These are phyloP conservation scores for Neurospora sublineolata DNA, from an alignment of 495 filamentous ascomycete species.

Conservation along the genomic window DNA sequence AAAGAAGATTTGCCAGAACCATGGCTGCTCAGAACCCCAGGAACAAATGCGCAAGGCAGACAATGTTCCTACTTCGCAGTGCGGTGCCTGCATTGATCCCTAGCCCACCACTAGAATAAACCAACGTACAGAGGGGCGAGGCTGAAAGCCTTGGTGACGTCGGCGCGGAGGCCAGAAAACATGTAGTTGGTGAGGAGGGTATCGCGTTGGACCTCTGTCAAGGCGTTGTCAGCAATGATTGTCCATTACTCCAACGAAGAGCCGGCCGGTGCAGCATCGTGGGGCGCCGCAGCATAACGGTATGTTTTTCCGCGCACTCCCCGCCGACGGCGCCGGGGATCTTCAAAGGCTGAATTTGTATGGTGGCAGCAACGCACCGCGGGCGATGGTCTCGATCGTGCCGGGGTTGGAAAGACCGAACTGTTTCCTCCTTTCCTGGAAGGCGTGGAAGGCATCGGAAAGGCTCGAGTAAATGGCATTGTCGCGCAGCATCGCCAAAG, in stretches of 20 bases:
- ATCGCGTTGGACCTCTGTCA: slow-evolving; percentile 77
- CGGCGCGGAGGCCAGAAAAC: slow-evolving; percentile 89
- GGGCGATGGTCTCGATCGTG: slow-evolving; percentile 77
- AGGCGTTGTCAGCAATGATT: slow-evolving; percentile 5
- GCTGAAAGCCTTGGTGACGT: slow-evolving; percentile 90
- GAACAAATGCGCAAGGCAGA: background rate
- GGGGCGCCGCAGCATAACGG: background rate
- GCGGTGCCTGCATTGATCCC: background rate
- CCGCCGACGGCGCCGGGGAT: background rate
- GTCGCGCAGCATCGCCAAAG: slow-evolving; percentile 55
- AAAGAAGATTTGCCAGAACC: background rate
- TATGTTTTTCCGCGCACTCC: background rate
- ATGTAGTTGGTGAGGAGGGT: slow-evolving; percentile 89
- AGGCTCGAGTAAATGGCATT: slow-evolving; percentile 61
- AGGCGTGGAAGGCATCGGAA: slow-evolving; percentile 67
- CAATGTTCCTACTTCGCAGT: background rate
- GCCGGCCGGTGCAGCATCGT: background rate
- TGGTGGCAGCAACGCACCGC: slow-evolving; percentile 23
- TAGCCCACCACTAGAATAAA: background rate
- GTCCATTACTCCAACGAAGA: background rate
- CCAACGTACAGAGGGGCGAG: slow-evolving; percentile 55
- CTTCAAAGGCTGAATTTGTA: background rate
- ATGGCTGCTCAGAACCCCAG: background rate
- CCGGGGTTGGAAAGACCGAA: slow-evolving; percentile 88
- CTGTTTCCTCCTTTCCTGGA: slow-evolving; percentile 72